These are phyloP conservation scores for Aspergillus ellipticus DNA, from an alignment of 495 filamentous ascomycete genomes.

Conservation along the genomic window DNA sequence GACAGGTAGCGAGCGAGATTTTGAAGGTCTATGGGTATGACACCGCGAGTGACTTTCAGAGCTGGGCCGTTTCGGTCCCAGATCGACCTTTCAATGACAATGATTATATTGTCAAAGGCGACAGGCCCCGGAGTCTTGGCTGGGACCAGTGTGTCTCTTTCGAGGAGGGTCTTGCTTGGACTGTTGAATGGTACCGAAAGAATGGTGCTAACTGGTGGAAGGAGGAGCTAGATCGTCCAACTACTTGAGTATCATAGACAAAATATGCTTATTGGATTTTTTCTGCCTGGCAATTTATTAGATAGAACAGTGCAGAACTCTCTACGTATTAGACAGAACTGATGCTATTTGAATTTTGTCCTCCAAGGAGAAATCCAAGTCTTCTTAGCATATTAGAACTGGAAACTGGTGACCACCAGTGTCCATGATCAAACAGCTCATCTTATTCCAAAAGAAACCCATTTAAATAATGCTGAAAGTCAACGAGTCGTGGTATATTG, in stretches of 20 bases:
- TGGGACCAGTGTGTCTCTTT: conserved; percentile 64
- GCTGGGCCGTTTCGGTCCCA: conserved; percentile 46
- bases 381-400: too few relatives aligned
- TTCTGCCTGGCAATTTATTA: too few relatives aligned
- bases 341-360: too few relatives aligned
- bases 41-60: conserved; percentile 22
- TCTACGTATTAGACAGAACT: too few relatives aligned
- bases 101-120: conserved; percentile 63
- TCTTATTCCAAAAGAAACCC: too few relatives aligned
- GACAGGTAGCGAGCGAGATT: conserved; percentile 55
- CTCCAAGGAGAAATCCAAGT: too few relatives aligned
- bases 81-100: conserved; percentile 74
- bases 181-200: conserved; percentile 65
- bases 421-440: too few relatives aligned
- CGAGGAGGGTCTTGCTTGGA: conserved; percentile 56
- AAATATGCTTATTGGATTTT: neutral
- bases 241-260: neutral
- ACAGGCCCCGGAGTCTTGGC: conserved; percentile 60
- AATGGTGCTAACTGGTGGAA: conserved; percentile 65
- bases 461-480: too few relatives aligned
- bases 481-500: too few relatives aligned
- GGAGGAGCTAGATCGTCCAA: neutral
- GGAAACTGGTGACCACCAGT: too few relatives aligned
- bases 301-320: too few relatives aligned
- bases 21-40: conserved; percentile 47